These are phyloP conservation scores for Ascoidea asiatica DNA, from an alignment of 805 yeast species.

Conservation along the genomic window DNA sequence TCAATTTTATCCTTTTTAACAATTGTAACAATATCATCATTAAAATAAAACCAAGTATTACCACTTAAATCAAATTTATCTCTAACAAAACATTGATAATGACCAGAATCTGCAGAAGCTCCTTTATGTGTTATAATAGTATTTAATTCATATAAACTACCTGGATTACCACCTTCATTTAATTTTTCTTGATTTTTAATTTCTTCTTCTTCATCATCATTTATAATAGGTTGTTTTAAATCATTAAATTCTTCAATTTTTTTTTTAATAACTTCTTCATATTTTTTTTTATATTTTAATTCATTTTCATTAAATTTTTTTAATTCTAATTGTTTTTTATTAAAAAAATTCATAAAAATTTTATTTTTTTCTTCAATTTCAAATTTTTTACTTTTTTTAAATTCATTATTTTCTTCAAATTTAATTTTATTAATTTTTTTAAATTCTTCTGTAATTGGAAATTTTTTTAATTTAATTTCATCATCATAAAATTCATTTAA, in stretches of 20 bases:
- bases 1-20: conserved; percentile 79
- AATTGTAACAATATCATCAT: conserved; percentile 75
- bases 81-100: conserved; percentile 80
- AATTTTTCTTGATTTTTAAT: conserved; percentile 26
- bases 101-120: conserved; percentile 93
- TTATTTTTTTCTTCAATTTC: conserved; percentile 11
- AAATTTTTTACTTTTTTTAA: conserved; percentile 41
- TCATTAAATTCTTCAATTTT: too few species aligned
- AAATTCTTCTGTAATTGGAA: conserved; percentile 62
- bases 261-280: background rate
- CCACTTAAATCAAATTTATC: conserved; percentile 53
- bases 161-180: conserved; percentile 60
- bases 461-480: conserved; percentile 52
- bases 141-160: conserved; percentile 71
- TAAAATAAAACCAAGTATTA: conserved; percentile 85
- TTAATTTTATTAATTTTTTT: conserved; percentile 65
- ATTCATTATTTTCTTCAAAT: conserved; percentile 58
- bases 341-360: conserved; percentile 23
- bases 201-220: background rate
- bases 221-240: too few species aligned
- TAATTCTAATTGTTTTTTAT: conserved; percentile 44
- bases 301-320: conserved; percentile 26
- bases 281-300: too few species aligned
- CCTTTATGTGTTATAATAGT: conserved; percentile 92
- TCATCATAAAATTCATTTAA: conserved; percentile 75